These are phyloP conservation scores for Trametes punicea DNA, from an alignment of 768 basidiomycete genomes.

Conservation along the genomic window DNA sequence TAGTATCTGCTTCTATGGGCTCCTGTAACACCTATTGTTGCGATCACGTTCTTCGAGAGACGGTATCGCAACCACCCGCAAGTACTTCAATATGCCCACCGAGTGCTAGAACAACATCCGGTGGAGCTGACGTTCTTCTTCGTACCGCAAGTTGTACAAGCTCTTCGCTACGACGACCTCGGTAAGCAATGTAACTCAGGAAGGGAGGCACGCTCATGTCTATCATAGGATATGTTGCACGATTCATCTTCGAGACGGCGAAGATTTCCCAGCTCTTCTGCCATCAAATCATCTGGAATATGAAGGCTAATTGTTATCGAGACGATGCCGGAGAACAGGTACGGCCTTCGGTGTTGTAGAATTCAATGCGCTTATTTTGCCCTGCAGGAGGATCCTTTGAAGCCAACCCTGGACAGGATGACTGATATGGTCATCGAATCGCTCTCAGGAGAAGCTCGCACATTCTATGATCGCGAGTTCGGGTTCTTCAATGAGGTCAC, in stretches of 20 bases:
- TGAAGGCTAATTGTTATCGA: constrained; percentile 97
- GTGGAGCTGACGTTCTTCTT: constrained; percentile 97
- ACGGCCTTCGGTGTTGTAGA: constrained; percentile 25
- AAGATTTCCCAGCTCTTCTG: constrained; percentile 98
- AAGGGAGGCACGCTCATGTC: background rate
- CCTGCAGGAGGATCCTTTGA: constrained; percentile 89
- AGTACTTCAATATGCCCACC: constrained; percentile 92
- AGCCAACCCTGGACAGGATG: constrained; percentile 89
- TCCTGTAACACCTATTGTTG: constrained; percentile 79
- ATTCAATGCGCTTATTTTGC: background rate
- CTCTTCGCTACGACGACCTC: constrained; percentile 83
- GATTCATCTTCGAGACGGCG: constrained; percentile 95
- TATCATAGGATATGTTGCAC: constrained; percentile 78
- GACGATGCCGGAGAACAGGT: constrained; percentile 87
- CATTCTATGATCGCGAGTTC: constrained; percentile 94
- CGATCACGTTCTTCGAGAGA: constrained; percentile 81
- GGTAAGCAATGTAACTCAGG: constrained; percentile 42
- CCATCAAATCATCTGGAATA: constrained; percentile 99
- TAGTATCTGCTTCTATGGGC: constrained; percentile 89
- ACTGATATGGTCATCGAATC: constrained; percentile 75
- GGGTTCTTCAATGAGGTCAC: constrained; percentile 95
- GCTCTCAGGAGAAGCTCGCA: constrained; percentile 82
- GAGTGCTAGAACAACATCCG: constrained; percentile 91
- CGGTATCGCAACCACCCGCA: constrained; percentile 81
- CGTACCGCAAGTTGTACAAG: constrained; percentile 97